Evolutionary conservation across 176 grass and related monocot species (phyloP).

Genomic region (Juncus effusus): DNA sequence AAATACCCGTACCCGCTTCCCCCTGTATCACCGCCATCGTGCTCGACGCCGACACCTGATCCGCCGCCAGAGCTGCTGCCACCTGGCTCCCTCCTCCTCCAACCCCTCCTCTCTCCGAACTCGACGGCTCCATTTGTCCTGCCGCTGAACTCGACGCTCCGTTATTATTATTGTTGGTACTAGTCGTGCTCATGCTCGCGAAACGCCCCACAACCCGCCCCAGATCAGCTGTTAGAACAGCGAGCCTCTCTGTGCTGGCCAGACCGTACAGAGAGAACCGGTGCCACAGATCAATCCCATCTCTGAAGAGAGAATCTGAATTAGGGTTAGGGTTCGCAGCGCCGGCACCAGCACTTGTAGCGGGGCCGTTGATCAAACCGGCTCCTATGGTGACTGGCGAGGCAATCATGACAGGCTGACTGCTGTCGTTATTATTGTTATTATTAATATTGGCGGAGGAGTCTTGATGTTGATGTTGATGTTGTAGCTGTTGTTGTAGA

Average conservation of each 20-base stretch:
- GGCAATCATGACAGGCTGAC: constrained; percentile 5
- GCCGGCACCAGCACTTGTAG: constrained; percentile 38
- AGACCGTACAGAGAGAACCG: constrained; percentile 57
- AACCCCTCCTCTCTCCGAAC: constrained; percentile 37
- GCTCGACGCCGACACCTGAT: constrained; percentile 82
- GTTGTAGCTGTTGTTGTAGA: neutral
- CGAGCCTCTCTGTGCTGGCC: constrained; percentile 61
- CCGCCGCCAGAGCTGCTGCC: constrained; percentile 49
- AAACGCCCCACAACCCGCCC: constrained; percentile 59
- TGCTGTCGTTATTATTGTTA: constrained; percentile 9
- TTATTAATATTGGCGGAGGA: neutral
- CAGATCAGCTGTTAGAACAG: constrained; percentile 54
- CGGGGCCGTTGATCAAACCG: constrained; percentile 31
- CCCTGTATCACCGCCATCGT: constrained; percentile 85
- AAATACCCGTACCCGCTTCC: constrained; percentile 34
- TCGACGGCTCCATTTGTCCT: constrained; percentile 41
- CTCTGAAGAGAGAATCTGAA: constrained; percentile 41
- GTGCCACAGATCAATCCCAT: constrained; percentile 66
- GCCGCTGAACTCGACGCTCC: constrained; percentile 48
- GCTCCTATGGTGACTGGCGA: constrained; percentile 5
- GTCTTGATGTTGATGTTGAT: neutral
- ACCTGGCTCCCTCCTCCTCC: constrained; percentile 28
- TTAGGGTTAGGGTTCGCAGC: constrained; percentile 36
- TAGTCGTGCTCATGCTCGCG: constrained; percentile 21
- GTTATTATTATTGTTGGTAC: constrained; percentile 38